phyloP scores from a whole-genome alignment of 2,329 filamentous ascomycete species.

The Hymenoscyphus fructigenus region DNA sequence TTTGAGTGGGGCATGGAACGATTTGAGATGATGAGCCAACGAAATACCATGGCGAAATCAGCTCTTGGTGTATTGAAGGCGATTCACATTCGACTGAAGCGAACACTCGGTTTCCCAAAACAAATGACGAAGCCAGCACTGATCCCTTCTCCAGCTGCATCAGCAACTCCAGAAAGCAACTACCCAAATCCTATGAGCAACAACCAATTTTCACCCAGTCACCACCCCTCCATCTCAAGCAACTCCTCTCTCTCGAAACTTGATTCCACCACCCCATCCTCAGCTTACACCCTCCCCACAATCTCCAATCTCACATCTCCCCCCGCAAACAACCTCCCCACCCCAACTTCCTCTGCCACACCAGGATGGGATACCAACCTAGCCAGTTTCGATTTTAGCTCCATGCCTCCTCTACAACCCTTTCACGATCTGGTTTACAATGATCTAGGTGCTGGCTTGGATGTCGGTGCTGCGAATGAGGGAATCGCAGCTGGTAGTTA shows the following conservation, averaged over 20 bases:
- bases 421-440: conserved; percentile 58
- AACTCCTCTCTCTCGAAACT: conserved; percentile 14
- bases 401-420: conserved; percentile 55
- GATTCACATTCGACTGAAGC: conserved; percentile 53
- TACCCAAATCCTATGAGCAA: conserved; percentile 4
- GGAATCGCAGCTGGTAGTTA: conserved; percentile 10
- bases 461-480: background rate
- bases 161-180: conserved; percentile 12
- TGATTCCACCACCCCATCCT: conserved; percentile 9
- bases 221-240: conserved; percentile 20
- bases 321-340: background rate
- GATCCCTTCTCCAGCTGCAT: conserved; percentile 7
- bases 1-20: conserved; percentile 60
- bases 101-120: conserved; percentile 35
- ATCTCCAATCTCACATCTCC: conserved; percentile 31
- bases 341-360: conserved; percentile 7
- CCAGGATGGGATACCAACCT: conserved; percentile 33
- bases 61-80: conserved; percentile 56
- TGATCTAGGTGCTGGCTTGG: conserved; percentile 40
- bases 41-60: conserved; percentile 53
- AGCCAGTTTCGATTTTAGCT: conserved; percentile 48
- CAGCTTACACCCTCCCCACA: conserved; percentile 29
- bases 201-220: conserved; percentile 5
- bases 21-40: conserved; percentile 54
- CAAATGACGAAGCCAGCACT: background rate